Base-by-base conservation (phyloP, 164 flowering plant genomes). In the Litsea cubeba region DNA sequence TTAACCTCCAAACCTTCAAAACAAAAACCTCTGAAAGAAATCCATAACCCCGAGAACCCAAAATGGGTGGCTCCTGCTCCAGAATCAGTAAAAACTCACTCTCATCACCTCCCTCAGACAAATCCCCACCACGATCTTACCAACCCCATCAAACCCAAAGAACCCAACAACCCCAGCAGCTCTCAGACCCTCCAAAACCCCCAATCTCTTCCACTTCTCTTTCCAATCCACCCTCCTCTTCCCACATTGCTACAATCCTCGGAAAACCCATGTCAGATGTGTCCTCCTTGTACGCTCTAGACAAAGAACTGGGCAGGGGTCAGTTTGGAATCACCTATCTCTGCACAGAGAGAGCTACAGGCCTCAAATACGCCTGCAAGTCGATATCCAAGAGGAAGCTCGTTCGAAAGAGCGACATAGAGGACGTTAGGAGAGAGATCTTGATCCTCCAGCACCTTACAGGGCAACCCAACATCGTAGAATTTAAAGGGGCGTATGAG, bases 381-480 rank as follows among this genome's bases (percentile, higher is more conserved):
- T 83, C 95, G 1, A 91, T 93, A n/a, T 78, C 97, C 1, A 87
- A 80, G 78, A 51, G 83, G 12, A 93, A 87, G 84, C 90, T 93
- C 10, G 54, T 62, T 58, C 80, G 50, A 3, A 50, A 69, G 18
- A 84, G 85, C 75, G 94, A 90, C 28, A 76, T 85, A 10, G 88
- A 87, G 30, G 95, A 91, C 66, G 89, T 90, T 2, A 75, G 87
- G 75, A 81, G 98, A 76, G 98, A 93, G 80, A 77, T 93, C 71
- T 11, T 77, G 82, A 89, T 91, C 1, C 77, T 91, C 1, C 86
- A 93, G 79, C 90, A 91, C 67, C 71, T 93, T 14, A 84, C 88
- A 0, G 96, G 98, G 50, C 98, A 93, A 66, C 93, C 98, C 64
- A 91, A 91, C 73, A 85, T 91, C 49, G 98, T 90, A n/a, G 93